These are phyloP conservation scores for Cercophora sp. DNA, from an alignment of 495 filamentous ascomycete genomes.

Conservation along the genomic window DNA sequence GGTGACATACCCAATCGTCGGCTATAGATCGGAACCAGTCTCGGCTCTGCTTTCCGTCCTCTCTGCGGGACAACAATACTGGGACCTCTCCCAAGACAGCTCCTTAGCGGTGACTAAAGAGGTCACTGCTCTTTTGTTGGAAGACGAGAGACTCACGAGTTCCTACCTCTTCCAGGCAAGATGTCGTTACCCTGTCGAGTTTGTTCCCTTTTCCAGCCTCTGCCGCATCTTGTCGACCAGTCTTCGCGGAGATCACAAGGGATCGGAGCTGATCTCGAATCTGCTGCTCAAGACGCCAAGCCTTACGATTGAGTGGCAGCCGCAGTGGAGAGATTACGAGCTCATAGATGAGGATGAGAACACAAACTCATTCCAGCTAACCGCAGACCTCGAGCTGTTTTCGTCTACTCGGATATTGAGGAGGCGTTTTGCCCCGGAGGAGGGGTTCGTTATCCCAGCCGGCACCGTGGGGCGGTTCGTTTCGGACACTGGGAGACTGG, in stretches of 20 bases:
- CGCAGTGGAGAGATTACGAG: constrained; percentile 61
- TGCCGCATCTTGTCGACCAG: constrained; percentile 38
- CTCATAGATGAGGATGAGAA: constrained; percentile 81
- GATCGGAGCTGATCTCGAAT: constrained; percentile 45
- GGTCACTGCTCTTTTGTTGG: constrained; percentile 45
- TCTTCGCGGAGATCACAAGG: constrained; percentile 42
- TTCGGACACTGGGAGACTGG: constrained; percentile 51
- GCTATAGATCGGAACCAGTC: constrained; percentile 65
- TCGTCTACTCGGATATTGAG: constrained; percentile 27
- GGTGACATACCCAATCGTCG: constrained; percentile 50
- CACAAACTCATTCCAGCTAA: constrained; percentile 59
- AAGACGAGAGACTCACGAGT: constrained; percentile 52
- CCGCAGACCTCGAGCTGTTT: constrained; percentile 52
- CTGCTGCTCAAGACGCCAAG: constrained; percentile 61
- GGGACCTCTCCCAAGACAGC: constrained; percentile 41
- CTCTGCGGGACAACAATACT: constrained; percentile 50
- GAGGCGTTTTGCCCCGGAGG: constrained; percentile 29
- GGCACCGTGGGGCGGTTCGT: constrained; percentile 68
- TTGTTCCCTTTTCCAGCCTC: constrained; percentile 64
- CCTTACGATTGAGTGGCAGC: constrained; percentile 61
- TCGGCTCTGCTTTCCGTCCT: constrained; percentile 59
- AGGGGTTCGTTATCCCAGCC: constrained; percentile 51
- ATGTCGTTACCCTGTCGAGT: constrained; percentile 81
- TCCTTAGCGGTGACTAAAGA: constrained; percentile 43
- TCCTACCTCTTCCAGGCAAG: constrained; percentile 58